Evolutionary conservation across 2,329 filamentous ascomycete species (phyloP).

Genomic region (Fusarium anthophilum): DNA sequence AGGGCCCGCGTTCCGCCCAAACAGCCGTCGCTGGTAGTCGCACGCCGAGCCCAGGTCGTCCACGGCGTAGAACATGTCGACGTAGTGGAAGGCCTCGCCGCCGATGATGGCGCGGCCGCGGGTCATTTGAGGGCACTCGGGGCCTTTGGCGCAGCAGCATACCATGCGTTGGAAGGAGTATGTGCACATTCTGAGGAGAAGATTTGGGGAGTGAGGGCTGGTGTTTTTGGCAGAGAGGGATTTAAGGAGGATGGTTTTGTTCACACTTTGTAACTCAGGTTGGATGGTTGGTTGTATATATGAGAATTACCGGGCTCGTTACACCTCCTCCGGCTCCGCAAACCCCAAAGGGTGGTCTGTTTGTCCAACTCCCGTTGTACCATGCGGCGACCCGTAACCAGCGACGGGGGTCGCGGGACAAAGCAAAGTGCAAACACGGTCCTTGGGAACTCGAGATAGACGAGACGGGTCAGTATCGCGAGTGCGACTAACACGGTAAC

Average conservation of each 20-base stretch:
- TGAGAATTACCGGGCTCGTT: conserved; percentile 19
- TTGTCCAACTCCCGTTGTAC: conserved; percentile 29
- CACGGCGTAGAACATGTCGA: conserved; percentile 39
- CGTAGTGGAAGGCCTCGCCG: conserved; percentile 40
- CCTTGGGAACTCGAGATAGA: conserved; percentile 31
- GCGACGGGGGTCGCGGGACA: conserved; percentile 30
- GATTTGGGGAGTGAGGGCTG: neutral
- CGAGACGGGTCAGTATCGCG: conserved; percentile 35
- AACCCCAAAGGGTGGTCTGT: conserved; percentile 30
- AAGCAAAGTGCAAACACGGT: conserved; percentile 30
- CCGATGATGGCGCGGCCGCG: conserved; percentile 32
- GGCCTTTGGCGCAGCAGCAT: conserved; percentile 43
- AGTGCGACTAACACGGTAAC: conserved; percentile 20
- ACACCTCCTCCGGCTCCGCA: conserved; percentile 32
- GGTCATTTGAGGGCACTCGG: conserved; percentile 39
- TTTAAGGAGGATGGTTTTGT: neutral
- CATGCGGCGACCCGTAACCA: conserved; percentile 32
- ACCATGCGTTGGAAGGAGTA: conserved; percentile 42
- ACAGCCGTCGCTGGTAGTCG: conserved; percentile 42
- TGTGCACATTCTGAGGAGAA: conserved; percentile 34
- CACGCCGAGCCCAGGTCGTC: conserved; percentile 42
- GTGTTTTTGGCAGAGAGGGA: neutral
- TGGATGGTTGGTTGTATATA: conserved; percentile 9
- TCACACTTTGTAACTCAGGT: neutral
- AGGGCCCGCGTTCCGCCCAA: conserved; percentile 31